Conservation (phyloP, 2,329 filamentous ascomycete genomes). For the Diaporthe caulivora region DNA sequence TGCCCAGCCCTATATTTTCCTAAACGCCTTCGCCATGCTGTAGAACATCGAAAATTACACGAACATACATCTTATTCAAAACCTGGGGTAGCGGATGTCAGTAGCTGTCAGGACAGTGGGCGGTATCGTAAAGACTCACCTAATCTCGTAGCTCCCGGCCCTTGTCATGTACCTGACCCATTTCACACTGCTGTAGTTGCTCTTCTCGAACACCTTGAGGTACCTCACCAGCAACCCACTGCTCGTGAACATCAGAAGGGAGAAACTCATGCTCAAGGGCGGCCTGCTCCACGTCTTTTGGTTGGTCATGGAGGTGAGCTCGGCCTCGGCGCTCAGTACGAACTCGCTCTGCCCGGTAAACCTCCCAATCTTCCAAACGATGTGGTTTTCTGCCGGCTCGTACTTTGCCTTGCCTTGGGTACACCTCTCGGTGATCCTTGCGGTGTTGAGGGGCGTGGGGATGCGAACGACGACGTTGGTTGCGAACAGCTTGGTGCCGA, state of each 20-base stretch:
- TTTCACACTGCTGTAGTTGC: slow-evolving; percentile 97
- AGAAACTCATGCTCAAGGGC: slow-evolving; percentile 91
- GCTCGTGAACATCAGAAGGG: slow-evolving; percentile 97
- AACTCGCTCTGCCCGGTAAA: slow-evolving; percentile 99
- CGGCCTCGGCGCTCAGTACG: slow-evolving; percentile 93
- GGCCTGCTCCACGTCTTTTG: slow-evolving; percentile 97
- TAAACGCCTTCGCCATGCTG: slow-evolving; percentile 36
- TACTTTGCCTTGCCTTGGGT: slow-evolving; percentile 98
- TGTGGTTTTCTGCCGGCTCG: slow-evolving; percentile 97
- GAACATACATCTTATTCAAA: slow-evolving; percentile 21
- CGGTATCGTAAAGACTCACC: slow-evolving; percentile 63
- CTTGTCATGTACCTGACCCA: slow-evolving; percentile 99
- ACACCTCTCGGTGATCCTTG: slow-evolving; percentile 90
- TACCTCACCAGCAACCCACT: slow-evolving; percentile 93
- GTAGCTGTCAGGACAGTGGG: background rate
- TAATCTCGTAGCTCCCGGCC: slow-evolving; percentile 96
- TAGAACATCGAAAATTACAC: background rate
- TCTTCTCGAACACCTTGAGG: slow-evolving; percentile 99
- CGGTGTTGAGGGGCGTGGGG: slow-evolving; percentile 96
- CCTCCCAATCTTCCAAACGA: slow-evolving; percentile 98
- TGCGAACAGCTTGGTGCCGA: slow-evolving; percentile 94
- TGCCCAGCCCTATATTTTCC: background rate
- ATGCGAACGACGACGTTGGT: slow-evolving; percentile 96
- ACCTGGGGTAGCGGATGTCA: slow-evolving; percentile 15
- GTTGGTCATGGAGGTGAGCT: slow-evolving; percentile 95